Evolutionary conservation across 306 rosid genomes (phyloP).

Genomic region (Sicyos baderoa): DNA sequence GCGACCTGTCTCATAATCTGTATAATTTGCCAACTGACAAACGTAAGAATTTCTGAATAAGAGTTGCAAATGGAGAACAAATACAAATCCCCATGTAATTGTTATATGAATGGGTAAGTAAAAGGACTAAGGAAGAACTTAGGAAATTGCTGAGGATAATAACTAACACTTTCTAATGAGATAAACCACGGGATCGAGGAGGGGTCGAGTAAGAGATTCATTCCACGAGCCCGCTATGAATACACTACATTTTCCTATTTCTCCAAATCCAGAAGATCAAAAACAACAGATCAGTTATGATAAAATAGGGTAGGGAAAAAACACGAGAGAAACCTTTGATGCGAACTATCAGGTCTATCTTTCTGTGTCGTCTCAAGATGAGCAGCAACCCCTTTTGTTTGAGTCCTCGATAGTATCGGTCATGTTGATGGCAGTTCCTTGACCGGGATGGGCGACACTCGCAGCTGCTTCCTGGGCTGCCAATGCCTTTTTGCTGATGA

Average conservation of each 20-base stretch:
- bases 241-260: constrained; percentile 14
- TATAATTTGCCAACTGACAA: not conserved
- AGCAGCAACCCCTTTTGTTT: too few species aligned
- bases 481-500: too few species aligned
- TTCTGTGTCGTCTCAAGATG: too few species aligned
- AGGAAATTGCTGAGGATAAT: not conserved
- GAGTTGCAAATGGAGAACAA: constrained; percentile 10
- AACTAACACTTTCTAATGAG: not conserved
- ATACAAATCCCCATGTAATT: constrained; percentile 6
- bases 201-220: not conserved
- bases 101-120: constrained; percentile 17
- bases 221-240: constrained; percentile 9
- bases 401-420: too few species aligned
- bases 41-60: not conserved
- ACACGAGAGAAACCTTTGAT: constrained; percentile 9
- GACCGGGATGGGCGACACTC: too few species aligned
- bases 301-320: not conserved
- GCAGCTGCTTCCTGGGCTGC: too few species aligned
- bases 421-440: too few species aligned
- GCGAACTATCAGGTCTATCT: too few species aligned
- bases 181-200: not conserved
- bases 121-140: not conserved
- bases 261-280: constrained; percentile 18
- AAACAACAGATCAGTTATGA: constrained; percentile 12
- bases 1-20: not conserved